Evolutionary conservation across 169 alveolate species (phyloP).

Genomic region (Cardiosporidium cionae): DNA sequence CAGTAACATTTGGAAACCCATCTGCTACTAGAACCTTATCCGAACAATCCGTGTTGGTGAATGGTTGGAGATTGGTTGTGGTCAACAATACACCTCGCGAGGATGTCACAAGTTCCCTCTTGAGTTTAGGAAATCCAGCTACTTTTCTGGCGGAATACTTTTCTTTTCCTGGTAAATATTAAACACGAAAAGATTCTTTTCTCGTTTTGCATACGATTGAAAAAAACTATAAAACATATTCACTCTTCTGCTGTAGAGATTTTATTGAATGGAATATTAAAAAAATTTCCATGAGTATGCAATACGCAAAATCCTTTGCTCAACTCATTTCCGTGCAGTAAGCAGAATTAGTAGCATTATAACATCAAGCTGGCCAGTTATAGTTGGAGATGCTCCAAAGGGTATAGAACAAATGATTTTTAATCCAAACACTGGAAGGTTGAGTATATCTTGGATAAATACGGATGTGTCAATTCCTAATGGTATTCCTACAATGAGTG

Average conservation of each 20-base stretch:
- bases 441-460: slow-evolving; percentile 27
- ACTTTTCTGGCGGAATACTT: slow-evolving; percentile 6
- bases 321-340: too few species aligned
- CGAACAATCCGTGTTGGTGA: slow-evolving; percentile 37
- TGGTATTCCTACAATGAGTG: slow-evolving; percentile 38
- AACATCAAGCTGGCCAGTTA: slow-evolving; percentile 22
- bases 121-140: slow-evolving; percentile 25
- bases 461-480: slow-evolving; percentile 31
- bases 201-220: too few species aligned
- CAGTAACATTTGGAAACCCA: slow-evolving; percentile 31
- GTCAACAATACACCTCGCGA: slow-evolving; percentile 30
- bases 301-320: too few species aligned
- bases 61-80: slow-evolving; percentile 39
- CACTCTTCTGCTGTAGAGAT: too few species aligned
- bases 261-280: too few species aligned
- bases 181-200: too few species aligned
- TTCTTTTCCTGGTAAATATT: not conserved
- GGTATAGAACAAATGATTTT: slow-evolving; percentile 34
- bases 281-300: too few species aligned
- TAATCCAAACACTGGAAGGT: slow-evolving; percentile 10
- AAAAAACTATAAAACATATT: too few species aligned
- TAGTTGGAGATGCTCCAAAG: slow-evolving; percentile 40
- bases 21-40: slow-evolving; percentile 13
- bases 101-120: slow-evolving; percentile 15
- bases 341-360: slow-evolving; percentile 9